Evolutionary conservation across 441 rosid genomes (phyloP).

Genomic region (Mallotus japonicus): DNA sequence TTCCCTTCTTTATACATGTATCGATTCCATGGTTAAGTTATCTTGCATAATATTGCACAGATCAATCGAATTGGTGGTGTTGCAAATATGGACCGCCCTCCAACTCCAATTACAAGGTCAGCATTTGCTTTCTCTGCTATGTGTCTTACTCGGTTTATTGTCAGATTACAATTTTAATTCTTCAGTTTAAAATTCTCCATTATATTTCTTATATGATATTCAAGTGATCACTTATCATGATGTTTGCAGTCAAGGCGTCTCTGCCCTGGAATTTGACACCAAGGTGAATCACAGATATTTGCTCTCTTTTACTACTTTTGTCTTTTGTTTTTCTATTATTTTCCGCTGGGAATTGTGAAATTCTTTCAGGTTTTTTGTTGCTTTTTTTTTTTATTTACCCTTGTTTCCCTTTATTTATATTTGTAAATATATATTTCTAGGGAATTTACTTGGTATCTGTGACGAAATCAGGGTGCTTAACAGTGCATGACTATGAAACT

Average conservation of each 20-base stretch:
- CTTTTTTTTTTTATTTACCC: neutral
- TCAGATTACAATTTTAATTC: neutral
- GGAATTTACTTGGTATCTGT: constrained; percentile 82
- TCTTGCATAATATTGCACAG: constrained; percentile 32
- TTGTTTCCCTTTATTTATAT: neutral
- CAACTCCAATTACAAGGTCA: constrained; percentile 26
- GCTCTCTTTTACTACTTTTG: no score
- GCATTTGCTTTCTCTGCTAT: neutral
- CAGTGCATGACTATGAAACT: constrained; percentile 82
- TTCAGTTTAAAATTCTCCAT: neutral
- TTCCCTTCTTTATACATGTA: neutral
- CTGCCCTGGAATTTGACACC: constrained; percentile 70
- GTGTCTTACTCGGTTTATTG: neutral
- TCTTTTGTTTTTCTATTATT: no score
- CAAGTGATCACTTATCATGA: constrained; percentile 15
- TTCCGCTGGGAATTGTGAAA: neutral
- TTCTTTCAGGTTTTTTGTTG: no score
- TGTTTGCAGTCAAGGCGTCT: constrained; percentile 56
- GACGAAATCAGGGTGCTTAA: constrained; percentile 78
- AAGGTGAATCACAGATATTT: constrained; percentile 41
- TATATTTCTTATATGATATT: neutral
- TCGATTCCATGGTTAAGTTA: neutral
- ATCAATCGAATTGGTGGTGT: constrained; percentile 12
- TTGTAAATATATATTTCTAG: constrained; percentile 35
- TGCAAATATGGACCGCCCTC: neutral